Conservation (phyloP, 2,329 filamentous ascomycete species). For the Pseudogymnoascus pannorum region DNA sequence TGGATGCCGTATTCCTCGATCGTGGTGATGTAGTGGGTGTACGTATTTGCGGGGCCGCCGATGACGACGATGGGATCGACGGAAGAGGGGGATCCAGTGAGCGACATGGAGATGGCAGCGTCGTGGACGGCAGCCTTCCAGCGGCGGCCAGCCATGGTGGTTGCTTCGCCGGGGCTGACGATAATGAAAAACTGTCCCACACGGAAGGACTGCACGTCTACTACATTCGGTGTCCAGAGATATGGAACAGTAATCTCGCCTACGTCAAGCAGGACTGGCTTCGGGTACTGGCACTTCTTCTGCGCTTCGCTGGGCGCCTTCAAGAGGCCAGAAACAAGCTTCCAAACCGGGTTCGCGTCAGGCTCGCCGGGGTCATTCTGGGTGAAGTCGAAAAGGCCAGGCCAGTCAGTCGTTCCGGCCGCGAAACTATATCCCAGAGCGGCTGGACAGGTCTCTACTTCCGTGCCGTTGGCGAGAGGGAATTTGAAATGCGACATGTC, state of each 20-base stretch:
- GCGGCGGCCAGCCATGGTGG: conserved; percentile 83
- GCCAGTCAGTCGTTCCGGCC: conserved; percentile 85
- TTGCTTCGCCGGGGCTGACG: conserved; percentile 78
- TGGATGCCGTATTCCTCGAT: conserved; percentile 76
- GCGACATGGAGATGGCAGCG: conserved; percentile 38
- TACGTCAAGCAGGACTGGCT: conserved; percentile 82
- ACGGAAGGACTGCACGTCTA: conserved; percentile 78
- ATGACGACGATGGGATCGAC: conserved; percentile 69
- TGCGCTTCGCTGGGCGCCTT: conserved; percentile 65
- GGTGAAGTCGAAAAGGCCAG: conserved; percentile 87
- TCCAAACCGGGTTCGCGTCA: conserved; percentile 62
- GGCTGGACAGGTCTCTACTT: conserved; percentile 71
- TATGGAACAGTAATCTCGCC: conserved; percentile 75
- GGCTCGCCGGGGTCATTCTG: conserved; percentile 74
- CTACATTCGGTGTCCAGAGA: conserved; percentile 83
- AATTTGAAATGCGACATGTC: conserved; percentile 75
- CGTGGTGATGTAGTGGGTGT: conserved; percentile 70
- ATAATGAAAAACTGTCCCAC: conserved; percentile 81
- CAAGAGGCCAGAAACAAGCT: conserved; percentile 63
- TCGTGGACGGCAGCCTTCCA: conserved; percentile 67
- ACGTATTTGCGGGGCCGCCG: conserved; percentile 84
- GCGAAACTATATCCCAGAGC: conserved; percentile 90
- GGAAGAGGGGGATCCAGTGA: conserved; percentile 26
- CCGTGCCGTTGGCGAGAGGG: conserved; percentile 61
- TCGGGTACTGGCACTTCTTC: conserved; percentile 66